phyloP scores from a whole-genome alignment of 2,329 filamentous ascomycete genomes.

The Colletotrichum cuscutae region DNA sequence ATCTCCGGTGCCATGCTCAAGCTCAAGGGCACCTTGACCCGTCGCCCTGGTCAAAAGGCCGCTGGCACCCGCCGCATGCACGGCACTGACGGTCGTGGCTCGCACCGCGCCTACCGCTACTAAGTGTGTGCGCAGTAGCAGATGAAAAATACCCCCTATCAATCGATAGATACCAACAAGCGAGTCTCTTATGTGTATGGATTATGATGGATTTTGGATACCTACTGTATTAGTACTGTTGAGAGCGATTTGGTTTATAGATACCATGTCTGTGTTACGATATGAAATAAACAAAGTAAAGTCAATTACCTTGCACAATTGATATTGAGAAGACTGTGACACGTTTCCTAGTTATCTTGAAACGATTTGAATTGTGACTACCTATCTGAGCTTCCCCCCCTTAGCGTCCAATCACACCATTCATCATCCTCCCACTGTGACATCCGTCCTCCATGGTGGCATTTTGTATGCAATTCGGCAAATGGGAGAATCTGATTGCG shows the following conservation, averaged over 20 bases:
- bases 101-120: conserved; percentile 46
- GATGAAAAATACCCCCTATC: neutral
- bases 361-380: neutral
- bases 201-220: conserved; percentile 16
- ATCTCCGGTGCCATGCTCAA: conserved; percentile 80
- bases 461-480: neutral
- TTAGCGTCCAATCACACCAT: neutral
- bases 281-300: neutral
- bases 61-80: conserved; percentile 79
- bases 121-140: conserved; percentile 7
- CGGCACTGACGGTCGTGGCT: conserved; percentile 76
- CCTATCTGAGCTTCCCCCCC: neutral
- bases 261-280: conserved; percentile 28
- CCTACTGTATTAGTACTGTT: conserved; percentile 22
- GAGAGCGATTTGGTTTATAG: conserved; percentile 10
- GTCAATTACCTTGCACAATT: too few relatives aligned
- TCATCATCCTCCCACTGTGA: neutral
- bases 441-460: neutral
- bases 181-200: neutral
- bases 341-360: neutral
- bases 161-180: neutral
- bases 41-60: conserved; percentile 72
- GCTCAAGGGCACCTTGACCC: conserved; percentile 75
- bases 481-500: neutral
- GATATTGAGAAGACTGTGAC: too few relatives aligned